Percentiles rank a stretch among this genome's conserved stretches.
Conservation (phyloP, 768 basidiomycete species). For the Mycena chlorophos region DNA sequence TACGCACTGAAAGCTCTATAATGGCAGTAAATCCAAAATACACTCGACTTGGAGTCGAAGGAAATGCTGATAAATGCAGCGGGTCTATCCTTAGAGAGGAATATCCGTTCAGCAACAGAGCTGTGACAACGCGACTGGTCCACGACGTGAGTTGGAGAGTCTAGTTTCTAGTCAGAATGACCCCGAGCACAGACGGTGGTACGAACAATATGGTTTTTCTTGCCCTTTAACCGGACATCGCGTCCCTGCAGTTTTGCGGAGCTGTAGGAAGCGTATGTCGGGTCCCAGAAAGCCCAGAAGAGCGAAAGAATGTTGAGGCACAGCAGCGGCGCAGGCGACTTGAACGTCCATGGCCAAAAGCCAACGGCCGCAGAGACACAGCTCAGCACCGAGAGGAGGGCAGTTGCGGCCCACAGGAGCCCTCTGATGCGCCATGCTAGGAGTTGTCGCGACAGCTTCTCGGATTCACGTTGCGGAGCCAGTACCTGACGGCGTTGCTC, state of each 20-base stretch:
- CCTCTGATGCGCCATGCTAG: slow-evolving; percentile 72
- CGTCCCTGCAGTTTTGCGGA: slow-evolving; percentile 70
- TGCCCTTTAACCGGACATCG: slow-evolving; percentile 66
- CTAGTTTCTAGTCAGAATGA: slow-evolving; percentile 36
- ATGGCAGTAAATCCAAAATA: slow-evolving; percentile 50
- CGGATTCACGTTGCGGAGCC: slow-evolving; percentile 41
- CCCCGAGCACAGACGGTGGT: not conserved
- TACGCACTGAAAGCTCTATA: slow-evolving; percentile 60
- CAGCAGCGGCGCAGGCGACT: slow-evolving; percentile 44
- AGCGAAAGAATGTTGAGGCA: slow-evolving; percentile 57
- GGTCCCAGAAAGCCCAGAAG: slow-evolving; percentile 85
- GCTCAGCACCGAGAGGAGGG: slow-evolving; percentile 42
- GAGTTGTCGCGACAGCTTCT: slow-evolving; percentile 50
- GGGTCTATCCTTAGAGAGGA: slow-evolving; percentile 42
- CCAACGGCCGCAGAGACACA: slow-evolving; percentile 42
- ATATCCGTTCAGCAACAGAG: slow-evolving; percentile 44
- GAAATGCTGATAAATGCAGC: slow-evolving; percentile 37
- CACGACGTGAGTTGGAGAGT: slow-evolving; percentile 59
- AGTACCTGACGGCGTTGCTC: slow-evolving; percentile 52
- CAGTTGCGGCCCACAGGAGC: slow-evolving; percentile 57
- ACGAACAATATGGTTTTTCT: slow-evolving; percentile 62
- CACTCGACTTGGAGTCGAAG: slow-evolving; percentile 37
- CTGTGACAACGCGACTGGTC: slow-evolving; percentile 54
- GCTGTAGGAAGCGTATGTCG: slow-evolving; percentile 65
- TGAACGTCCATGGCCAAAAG: slow-evolving; percentile 28